Conservation (phyloP, 2,329 filamentous ascomycete genomes). For the Xylariaceae sp. region DNA sequence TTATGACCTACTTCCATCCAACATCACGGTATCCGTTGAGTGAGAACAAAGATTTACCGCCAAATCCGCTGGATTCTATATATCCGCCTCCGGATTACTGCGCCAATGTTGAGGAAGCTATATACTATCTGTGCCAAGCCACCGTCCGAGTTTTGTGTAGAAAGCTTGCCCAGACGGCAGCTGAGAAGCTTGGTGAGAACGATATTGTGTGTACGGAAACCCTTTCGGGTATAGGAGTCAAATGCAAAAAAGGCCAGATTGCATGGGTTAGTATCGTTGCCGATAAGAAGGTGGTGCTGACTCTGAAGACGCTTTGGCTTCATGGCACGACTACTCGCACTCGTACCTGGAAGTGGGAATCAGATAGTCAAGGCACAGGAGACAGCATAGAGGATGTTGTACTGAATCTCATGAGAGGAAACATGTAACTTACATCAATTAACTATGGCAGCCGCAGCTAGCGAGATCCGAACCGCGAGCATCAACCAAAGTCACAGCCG, state of each 20-base stretch:
- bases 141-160: slow-evolving; percentile 31
- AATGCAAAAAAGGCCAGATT: slow-evolving; percentile 16
- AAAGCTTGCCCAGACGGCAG: slow-evolving; percentile 16
- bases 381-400: slow-evolving; percentile 14
- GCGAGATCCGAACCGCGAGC: too few relatives aligned
- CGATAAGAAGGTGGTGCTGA: slow-evolving; percentile 34
- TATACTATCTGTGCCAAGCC: slow-evolving; percentile 42
- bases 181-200: slow-evolving; percentile 15
- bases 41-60: slow-evolving; percentile 10
- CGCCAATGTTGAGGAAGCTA: slow-evolving; percentile 39
- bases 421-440: background rate
- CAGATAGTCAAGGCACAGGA: slow-evolving; percentile 2
- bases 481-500: too few relatives aligned
- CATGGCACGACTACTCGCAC: slow-evolving; percentile 1
- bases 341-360: slow-evolving; percentile 22
- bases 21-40: slow-evolving; percentile 32
- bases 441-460: too few relatives aligned
- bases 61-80: slow-evolving; percentile 32
- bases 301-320: slow-evolving; percentile 23
- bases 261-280: slow-evolving; percentile 32
- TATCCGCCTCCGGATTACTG: slow-evolving; percentile 45
- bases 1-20: slow-evolving; percentile 21
- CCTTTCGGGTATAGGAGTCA: slow-evolving; percentile 22
- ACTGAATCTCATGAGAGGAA: slow-evolving; percentile 15
- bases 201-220: slow-evolving; percentile 25